phyloP scores from a whole-genome alignment of 768 basidiomycete genomes.

The Mycena metata region DNA sequence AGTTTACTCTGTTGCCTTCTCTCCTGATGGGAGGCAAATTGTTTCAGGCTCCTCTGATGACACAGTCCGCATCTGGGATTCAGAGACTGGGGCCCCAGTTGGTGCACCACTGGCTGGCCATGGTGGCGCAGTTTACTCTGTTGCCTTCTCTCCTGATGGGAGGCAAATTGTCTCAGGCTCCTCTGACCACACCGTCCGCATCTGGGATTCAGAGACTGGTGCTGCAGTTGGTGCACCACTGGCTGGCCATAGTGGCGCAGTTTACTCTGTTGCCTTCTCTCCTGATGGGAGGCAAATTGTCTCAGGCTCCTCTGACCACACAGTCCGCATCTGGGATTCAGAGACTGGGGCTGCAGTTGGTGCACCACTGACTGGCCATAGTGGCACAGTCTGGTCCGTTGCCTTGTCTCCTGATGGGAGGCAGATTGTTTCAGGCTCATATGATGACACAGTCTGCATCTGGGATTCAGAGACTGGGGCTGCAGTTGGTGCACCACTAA shows the following conservation, averaged over 20 bases:
- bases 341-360: not conserved
- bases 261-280: not conserved
- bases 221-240: not conserved
- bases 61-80: too few species aligned
- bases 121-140: not conserved
- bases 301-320: not conserved
- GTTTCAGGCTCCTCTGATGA: too few species aligned
- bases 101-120: too few species aligned
- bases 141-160: constrained; percentile 2
- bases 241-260: not conserved
- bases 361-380: not conserved
- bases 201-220: not conserved
- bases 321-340: not conserved
- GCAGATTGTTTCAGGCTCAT: not conserved
- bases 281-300: not conserved
- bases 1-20: too few species aligned
- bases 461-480: not conserved
- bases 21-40: too few species aligned
- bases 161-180: not conserved
- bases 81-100: not conserved
- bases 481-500: not conserved
- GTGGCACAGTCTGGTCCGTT: not conserved
- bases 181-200: not conserved
- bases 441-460: not conserved
- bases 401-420: not conserved